phyloP scores from a whole-genome alignment of 2,329 filamentous ascomycete genomes.

The Hymenoscyphus fructigenus region DNA sequence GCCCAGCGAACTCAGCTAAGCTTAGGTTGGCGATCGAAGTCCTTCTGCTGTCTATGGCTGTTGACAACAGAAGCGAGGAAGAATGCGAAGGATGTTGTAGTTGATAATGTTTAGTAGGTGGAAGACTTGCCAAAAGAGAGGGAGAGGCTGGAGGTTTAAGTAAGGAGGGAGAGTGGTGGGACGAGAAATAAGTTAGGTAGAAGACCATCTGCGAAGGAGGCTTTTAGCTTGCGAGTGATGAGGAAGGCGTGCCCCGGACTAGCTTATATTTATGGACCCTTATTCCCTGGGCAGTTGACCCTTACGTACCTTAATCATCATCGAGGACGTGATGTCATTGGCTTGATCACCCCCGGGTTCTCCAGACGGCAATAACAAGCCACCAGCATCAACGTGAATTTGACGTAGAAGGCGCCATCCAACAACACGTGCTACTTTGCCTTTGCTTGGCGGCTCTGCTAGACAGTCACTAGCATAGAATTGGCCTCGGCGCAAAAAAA shows the following conservation, averaged over 20 bases:
- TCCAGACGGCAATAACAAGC: no score
- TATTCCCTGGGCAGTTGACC: background rate
- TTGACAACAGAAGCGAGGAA: background rate
- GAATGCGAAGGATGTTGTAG: background rate
- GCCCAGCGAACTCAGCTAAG: background rate
- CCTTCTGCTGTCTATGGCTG: background rate
- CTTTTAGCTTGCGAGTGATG: background rate
- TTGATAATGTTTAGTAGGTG: background rate
- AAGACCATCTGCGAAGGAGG: background rate
- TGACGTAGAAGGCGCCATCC: no score
- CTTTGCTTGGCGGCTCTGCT: no score
- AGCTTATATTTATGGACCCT: background rate
- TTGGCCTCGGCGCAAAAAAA: background rate
- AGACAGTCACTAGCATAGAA: background rate
- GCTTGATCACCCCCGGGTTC: background rate
- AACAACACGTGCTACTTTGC: no score
- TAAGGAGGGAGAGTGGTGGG: background rate
- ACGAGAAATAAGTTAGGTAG: background rate
- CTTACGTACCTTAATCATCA: background rate
- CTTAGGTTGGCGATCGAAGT: background rate
- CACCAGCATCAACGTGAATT: no score
- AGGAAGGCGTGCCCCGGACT: slow-evolving; percentile 2
- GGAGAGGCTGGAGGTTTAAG: background rate
- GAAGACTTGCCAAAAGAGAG: background rate
- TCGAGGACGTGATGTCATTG: background rate